Percentiles rank a stretch among this genome's conserved stretches.
Evolutionary conservation across 2,329 filamentous ascomycete genomes (phyloP).

Genomic region (Penicillium sp.): DNA sequence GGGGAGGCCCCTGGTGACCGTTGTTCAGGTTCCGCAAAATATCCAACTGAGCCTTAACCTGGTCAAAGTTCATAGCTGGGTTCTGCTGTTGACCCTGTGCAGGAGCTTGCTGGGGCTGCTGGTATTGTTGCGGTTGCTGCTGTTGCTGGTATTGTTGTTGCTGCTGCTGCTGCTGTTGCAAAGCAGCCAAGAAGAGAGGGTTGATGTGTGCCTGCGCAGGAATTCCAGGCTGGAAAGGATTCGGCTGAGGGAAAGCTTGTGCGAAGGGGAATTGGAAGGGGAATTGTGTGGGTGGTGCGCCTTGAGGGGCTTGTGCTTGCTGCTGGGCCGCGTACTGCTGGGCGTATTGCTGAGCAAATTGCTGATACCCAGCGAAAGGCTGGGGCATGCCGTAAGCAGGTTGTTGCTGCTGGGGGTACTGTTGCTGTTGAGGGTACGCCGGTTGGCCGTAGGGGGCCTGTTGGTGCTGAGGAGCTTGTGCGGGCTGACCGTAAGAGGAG

Average conservation of each 20-base stretch:
- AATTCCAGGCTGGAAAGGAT: constrained; percentile 37
- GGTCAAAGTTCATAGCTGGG: constrained; percentile 39
- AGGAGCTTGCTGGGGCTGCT: constrained; percentile 23
- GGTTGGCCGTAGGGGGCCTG: constrained; percentile 22
- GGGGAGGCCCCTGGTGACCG: constrained; percentile 32
- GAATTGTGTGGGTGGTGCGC: constrained; percentile 31
- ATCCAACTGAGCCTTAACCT: constrained; percentile 45
- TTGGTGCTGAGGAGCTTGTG: constrained; percentile 21
- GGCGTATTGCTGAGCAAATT: constrained; percentile 12
- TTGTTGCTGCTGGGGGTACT: too few relatives aligned
- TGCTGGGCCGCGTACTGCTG: constrained; percentile 37
- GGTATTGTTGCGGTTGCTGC: constrained; percentile 22
- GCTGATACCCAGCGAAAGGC: constrained; percentile 28
- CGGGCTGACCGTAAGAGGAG: constrained; percentile 24
- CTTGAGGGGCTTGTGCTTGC: constrained; percentile 28
- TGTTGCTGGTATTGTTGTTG: constrained; percentile 20
- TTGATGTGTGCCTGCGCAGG: constrained; percentile 55
- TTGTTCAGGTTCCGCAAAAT: constrained; percentile 39
- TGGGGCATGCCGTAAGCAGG: constrained; percentile 27
- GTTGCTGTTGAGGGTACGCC: constrained; percentile 15
- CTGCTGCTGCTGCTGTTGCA: constrained; percentile 45
- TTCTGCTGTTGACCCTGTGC: constrained; percentile 26
- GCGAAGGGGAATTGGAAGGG: constrained; percentile 43
- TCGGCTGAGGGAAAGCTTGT: constrained; percentile 43
- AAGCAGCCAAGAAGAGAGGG: constrained; percentile 56